phyloP scores from a whole-genome alignment of 1,284 basidiomycete species.

The Thecaphora thlaspeos region DNA sequence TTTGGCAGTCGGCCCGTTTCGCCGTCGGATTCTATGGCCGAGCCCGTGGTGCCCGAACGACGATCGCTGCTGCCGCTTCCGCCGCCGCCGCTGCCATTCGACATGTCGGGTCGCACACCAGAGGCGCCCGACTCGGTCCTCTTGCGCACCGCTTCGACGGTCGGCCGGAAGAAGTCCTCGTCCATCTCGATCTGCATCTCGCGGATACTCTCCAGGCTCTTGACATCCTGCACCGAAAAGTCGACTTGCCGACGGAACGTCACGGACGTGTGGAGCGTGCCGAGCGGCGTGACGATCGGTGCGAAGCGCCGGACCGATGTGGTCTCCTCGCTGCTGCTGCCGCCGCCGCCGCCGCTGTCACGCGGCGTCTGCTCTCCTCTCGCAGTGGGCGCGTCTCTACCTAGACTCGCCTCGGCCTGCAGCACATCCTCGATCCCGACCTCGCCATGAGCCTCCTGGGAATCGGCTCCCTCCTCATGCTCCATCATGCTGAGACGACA shows the following conservation, averaged over 20 bases:
- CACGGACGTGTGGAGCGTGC: slow-evolving; percentile 31
- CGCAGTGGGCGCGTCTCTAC: too few relatives aligned
- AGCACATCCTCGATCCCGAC: slow-evolving; percentile 2
- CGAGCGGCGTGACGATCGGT: slow-evolving; percentile 21
- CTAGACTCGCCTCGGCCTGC: neutral
- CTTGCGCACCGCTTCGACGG: neutral
- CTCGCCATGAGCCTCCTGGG: slow-evolving; percentile 1
- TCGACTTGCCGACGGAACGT: slow-evolving; percentile 29
- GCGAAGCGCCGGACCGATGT: slow-evolving; percentile 2
- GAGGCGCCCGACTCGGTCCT: neutral
- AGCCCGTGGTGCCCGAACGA: too few relatives aligned
- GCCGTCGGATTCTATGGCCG: too few relatives aligned
- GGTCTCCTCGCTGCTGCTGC: too few relatives aligned
- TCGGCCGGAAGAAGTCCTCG: slow-evolving; percentile 41
- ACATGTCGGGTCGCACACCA: too few relatives aligned
- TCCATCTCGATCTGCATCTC: slow-evolving; percentile 36
- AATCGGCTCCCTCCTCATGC: too few relatives aligned
- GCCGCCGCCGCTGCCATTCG: too few relatives aligned
- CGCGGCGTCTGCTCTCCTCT: too few relatives aligned
- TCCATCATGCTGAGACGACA: slow-evolving; percentile 33
- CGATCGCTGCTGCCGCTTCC: too few relatives aligned
- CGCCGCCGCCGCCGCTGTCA: too few relatives aligned
- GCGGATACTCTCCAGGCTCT: slow-evolving; percentile 10
- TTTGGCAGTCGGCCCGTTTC: too few relatives aligned
- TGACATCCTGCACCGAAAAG: slow-evolving; percentile 29